Base-by-base conservation (phyloP, 345 rosid species). In the Populus tremula region DNA sequence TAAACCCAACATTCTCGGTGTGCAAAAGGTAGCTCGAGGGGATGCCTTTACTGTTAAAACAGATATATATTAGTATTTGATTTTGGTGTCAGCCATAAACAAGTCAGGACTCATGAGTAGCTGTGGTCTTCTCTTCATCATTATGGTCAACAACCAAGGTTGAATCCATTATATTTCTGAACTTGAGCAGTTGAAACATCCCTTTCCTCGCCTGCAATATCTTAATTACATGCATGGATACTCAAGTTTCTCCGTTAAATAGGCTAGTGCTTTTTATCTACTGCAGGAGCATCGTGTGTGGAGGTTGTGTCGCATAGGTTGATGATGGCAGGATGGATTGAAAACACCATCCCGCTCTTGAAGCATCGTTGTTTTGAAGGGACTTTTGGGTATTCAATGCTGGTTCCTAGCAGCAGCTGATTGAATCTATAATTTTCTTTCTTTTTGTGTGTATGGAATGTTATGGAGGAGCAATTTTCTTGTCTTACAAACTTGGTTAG, bases 271-370 rank as follows among this genome's bases (percentile, higher is more conserved):
- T 11, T 43, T 56, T 25, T 0, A 5, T 45, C 45, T 0, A 75
- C 25, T 86, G 83, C 90, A 90, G 97, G 85, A 88, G 86, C 74
- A 88, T 93, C 17, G 79, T 93, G 62, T 93, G 98, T 12, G 96
- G 98, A 80, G 95, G 98, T 47, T 92, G 97, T 65, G 86, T 73
- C 39, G 79, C 82, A 67, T 92, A 89, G 74, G 73, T 64, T 10
- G 25, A n/a, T 11, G 75, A 56, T 23, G 63, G 31, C 59, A 5
- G 59, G 59, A 11, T 5, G 11, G 39, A 23, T 5, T 36, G 23
- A 8, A 21, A 61, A 18, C 5, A 8, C 21, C 63, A 33, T 5
- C 7, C 27, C 6, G 5, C 71, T 20, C 62, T 72, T 71, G 71
- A n/a, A 39, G 70, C 38, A 47, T 53, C 21, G 73, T 17, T 23